Evolutionary conservation across 164 flowering plant genomes (phyloP), one percentile per base, ranked within the genome.

Genomic region (Saururus chinensis): DNA sequence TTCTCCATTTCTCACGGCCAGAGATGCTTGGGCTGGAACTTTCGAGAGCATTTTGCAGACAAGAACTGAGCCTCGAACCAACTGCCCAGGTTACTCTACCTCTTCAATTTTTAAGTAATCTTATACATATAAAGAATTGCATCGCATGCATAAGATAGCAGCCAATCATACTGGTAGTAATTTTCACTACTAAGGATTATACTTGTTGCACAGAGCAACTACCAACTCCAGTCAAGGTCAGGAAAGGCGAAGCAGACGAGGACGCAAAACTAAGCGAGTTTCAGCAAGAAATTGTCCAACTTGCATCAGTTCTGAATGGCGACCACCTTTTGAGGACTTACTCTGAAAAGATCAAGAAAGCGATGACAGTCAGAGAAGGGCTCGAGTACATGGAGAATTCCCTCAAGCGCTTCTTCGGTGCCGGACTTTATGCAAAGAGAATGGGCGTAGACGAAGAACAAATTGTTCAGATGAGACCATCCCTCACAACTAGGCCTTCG

Each of bases 1-100:
- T 24, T 62, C 89, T 12, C 81, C 88, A 13, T 83, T 83, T 55
- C 75, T 91, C 4, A 91, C 98, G 1, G 79, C 80, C 68, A 80
- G 98, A 60, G 98, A 88, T 51, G 86, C 61, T 45, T 91, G 98
- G 98, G 98, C 98, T 6, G 98, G 87, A 55, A 82, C 98, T 10
- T 91, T 91, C 41, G 96, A 91, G 57, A 55, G 59, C 64, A 73
- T 82, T 49, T 56, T 87, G n/a, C 76, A 71, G 8, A 71, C 71
- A 9, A 64, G 87, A 59, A 76, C 71, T 6, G 48, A 77, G 23
- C 98, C 98, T 40, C 71, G 98, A 75, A 85, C 88, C 10, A 96
- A 91, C 70, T 91, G 96, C 68, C 98, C 96, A 56, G 84, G 93
- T 79, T 19, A 60, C 53, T 69, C 51, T 41, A 30, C 37, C 37